Evolutionary conservation across 2,329 filamentous ascomycete genomes (phyloP).

Genomic region (Penicillium sp.): DNA sequence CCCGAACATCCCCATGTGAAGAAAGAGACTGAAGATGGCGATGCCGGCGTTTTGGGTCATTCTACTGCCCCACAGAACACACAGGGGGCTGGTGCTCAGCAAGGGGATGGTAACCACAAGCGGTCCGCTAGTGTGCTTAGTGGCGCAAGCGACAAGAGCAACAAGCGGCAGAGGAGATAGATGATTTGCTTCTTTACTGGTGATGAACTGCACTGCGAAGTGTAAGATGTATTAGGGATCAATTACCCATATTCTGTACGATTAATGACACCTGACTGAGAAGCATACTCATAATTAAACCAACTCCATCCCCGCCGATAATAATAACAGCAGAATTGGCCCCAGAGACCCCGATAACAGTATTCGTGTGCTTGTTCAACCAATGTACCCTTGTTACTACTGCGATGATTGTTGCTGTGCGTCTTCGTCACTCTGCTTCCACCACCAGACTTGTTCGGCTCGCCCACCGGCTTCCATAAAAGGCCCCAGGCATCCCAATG

Average conservation of each 20-base stretch:
- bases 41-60: slow-evolving; percentile 10
- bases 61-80: slow-evolving; percentile 12
- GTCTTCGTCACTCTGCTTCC: slow-evolving; percentile 5
- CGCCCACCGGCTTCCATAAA: slow-evolving; percentile 24
- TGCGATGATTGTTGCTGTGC: background rate
- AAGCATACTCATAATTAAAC: slow-evolving; percentile 12
- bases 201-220: background rate
- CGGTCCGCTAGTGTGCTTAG: slow-evolving; percentile 81
- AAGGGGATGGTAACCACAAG: slow-evolving; percentile 54
- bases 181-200: background rate
- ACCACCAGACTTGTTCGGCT: slow-evolving; percentile 19
- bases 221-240: slow-evolving; percentile 15
- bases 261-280: slow-evolving; percentile 27
- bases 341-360: background rate
- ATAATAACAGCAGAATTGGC: slow-evolving; percentile 11
- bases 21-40: slow-evolving; percentile 32
- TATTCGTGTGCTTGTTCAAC: background rate
- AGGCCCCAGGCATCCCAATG: slow-evolving; percentile 24
- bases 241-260: slow-evolving; percentile 29
- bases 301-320: slow-evolving; percentile 10
- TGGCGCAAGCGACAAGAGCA: slow-evolving; percentile 59
- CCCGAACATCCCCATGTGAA: slow-evolving; percentile 32
- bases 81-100: slow-evolving; percentile 4
- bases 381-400: background rate
- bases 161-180: slow-evolving; percentile 49